Evolutionary conservation across 2,329 filamentous ascomycete genomes (phyloP), one percentile per base, ranked within the genome.

Genomic region (Xylaria sp.): DNA sequence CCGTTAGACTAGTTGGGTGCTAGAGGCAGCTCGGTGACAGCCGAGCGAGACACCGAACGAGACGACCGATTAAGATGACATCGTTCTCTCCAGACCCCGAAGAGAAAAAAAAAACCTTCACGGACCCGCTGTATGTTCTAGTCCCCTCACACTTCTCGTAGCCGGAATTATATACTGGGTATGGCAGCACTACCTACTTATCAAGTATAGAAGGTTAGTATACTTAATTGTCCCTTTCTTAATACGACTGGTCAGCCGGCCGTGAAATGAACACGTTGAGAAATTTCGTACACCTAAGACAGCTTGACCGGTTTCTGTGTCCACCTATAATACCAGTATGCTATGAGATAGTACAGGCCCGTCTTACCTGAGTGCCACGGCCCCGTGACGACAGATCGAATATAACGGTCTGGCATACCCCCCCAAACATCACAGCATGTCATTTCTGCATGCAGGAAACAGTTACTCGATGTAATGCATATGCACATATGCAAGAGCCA

Each of bases 401-500:
- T 65, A 53, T 61, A 59, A 65, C 65, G 57, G 61, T 54, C 56
- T 54, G 39, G 53, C 42, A 51, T 55, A 39, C 48, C 45, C 34
- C 39, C 55, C 57, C 50, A 47, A 61, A 51, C 63, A 61, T 30
- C 47, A 54, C 48, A 62, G 66, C n/a, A 59, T 62, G 34, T 45
- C 62, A 65, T 56, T 64, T n/a, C 66, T 66, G 66, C 69, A 66
- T 69, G 66, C 69, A 36, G 66, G 66, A 69, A 60, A 67, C 50
- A 61, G 55, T 67, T 64, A 66, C 69, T 69, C 62, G 64, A 69
- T 67, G 63, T 61, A 61, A 58, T 71, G 67, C 64, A 67, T 65
- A 69, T 67, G 63, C 60, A 65, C 56, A 64, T 65, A 68, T 71
- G 67, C 67, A 68, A 65, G 65, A 62, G 69, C 64, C 68, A 70